These are phyloP conservation scores for Aspergillus indologenus DNA, from an alignment of 495 filamentous ascomycete species.

Conservation along the genomic window DNA sequence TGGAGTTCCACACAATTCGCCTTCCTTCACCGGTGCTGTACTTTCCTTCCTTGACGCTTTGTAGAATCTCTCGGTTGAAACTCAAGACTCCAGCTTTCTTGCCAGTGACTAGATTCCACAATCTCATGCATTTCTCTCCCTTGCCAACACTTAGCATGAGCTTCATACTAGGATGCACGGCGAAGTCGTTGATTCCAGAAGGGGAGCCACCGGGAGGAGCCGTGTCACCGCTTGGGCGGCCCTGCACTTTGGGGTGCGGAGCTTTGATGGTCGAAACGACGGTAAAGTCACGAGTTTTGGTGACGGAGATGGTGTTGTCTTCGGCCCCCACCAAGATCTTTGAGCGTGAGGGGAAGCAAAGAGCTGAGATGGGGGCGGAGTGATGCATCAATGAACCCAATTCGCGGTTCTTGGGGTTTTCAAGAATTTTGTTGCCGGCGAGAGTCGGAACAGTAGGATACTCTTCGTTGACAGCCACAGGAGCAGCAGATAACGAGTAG, in stretches of 20 bases:
- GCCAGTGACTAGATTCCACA: constrained; percentile 97
- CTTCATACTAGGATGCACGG: constrained; percentile 93
- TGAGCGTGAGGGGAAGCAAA: constrained; percentile 78
- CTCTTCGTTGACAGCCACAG: constrained; percentile 45
- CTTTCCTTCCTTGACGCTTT: constrained; percentile 69
- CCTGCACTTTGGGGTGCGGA: constrained; percentile 76
- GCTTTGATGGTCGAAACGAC: constrained; percentile 87
- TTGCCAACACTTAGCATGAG: constrained; percentile 87
- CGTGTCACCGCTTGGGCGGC: constrained; percentile 87
- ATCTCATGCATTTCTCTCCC: constrained; percentile 83
- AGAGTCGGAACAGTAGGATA: constrained; percentile 56
- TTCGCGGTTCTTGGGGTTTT: constrained; percentile 84
- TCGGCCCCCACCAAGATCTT: constrained; percentile 84
- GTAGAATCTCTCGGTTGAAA: constrained; percentile 66
- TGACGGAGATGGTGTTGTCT: constrained; percentile 84
- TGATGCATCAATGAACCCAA: constrained; percentile 87
- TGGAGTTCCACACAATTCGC: constrained; percentile 74
- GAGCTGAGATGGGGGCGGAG: constrained; percentile 67
- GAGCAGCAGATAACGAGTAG: constrained; percentile 79
- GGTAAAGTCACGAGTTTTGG: constrained; percentile 83
- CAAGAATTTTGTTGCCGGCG: constrained; percentile 63
- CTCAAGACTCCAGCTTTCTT: constrained; percentile 91
- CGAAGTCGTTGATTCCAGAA: constrained; percentile 90
- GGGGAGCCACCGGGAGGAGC: constrained; percentile 79
- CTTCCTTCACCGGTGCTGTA: constrained; percentile 79